phyloP scores from a whole-genome alignment of 2,329 filamentous ascomycete species.

The Epichloe gansuensis region DNA sequence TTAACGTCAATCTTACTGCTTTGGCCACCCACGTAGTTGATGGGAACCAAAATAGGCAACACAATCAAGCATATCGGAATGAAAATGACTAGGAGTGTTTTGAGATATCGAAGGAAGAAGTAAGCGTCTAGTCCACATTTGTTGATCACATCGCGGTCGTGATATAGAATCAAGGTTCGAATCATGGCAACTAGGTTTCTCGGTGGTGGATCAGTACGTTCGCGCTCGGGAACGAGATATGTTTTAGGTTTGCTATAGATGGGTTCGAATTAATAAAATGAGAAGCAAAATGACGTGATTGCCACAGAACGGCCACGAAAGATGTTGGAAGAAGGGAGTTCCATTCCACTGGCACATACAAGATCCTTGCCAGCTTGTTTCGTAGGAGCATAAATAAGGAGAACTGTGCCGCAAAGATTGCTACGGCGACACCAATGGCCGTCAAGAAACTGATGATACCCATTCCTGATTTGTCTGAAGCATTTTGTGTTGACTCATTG shows the following conservation, averaged over 20 bases:
- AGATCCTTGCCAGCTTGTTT: constrained; percentile 69
- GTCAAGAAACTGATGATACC: constrained; percentile 42
- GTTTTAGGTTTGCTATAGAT: constrained; percentile 60
- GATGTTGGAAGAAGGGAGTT: constrained; percentile 5
- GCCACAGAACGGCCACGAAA: background rate
- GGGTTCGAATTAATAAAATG: background rate
- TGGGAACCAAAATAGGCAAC: constrained; percentile 70
- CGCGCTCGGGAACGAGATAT: constrained; percentile 72
- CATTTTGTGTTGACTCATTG: background rate
- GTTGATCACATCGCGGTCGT: constrained; percentile 74
- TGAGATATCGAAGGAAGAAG: constrained; percentile 84
- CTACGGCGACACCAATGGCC: constrained; percentile 47
- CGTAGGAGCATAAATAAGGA: constrained; percentile 63
- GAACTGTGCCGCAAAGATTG: constrained; percentile 51
- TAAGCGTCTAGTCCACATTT: constrained; percentile 95
- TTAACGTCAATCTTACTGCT: constrained; percentile 39
- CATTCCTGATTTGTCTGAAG: constrained; percentile 32
- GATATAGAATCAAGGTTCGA: constrained; percentile 50
- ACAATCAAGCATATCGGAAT: constrained; percentile 66
- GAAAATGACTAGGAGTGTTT: constrained; percentile 75
- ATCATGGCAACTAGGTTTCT: constrained; percentile 37
- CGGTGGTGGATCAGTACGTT: constrained; percentile 67
- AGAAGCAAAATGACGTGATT: background rate
- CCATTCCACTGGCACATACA: constrained; percentile 36
- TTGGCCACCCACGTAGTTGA: constrained; percentile 65